phyloP scores from a whole-genome alignment of 1,284 basidiomycete species.

The Uromyces viciae-fabae region DNA sequence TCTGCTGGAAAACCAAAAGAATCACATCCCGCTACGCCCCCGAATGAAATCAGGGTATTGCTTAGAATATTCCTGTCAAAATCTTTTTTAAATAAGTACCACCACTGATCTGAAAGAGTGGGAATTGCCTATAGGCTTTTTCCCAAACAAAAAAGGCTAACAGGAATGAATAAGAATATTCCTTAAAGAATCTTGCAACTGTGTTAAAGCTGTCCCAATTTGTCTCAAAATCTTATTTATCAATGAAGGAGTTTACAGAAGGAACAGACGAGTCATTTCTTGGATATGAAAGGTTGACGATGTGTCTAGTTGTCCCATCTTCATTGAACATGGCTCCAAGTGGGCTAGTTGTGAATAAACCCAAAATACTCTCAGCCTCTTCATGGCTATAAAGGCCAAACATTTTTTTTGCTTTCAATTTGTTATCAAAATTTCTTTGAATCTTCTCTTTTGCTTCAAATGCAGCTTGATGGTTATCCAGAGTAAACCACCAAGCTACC shows the following conservation, averaged over 20 bases:
- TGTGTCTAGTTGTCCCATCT: background rate
- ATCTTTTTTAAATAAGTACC: no score
- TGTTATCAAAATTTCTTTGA: background rate
- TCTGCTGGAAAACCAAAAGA: no score
- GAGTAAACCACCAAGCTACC: background rate
- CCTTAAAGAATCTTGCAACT: background rate
- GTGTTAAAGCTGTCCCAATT: slow-evolving; percentile 1
- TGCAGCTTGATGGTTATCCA: background rate
- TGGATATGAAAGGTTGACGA: background rate
- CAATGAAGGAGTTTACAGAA: background rate
- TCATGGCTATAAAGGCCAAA: background rate
- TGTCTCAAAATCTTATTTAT: background rate
- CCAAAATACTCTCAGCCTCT: background rate
- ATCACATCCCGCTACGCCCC: no score
- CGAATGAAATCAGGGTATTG: no score
- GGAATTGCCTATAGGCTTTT: no score
- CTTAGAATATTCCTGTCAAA: no score
- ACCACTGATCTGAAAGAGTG: no score
- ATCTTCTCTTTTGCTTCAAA: background rate
- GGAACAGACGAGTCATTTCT: background rate
- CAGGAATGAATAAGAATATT: background rate
- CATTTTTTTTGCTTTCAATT: background rate
- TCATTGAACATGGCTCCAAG: background rate
- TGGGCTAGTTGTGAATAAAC: background rate
- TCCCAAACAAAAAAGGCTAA: background rate